Evolutionary conservation across 768 basidiomycete species (phyloP).

Genomic region (Boletus pseudopeckii): DNA sequence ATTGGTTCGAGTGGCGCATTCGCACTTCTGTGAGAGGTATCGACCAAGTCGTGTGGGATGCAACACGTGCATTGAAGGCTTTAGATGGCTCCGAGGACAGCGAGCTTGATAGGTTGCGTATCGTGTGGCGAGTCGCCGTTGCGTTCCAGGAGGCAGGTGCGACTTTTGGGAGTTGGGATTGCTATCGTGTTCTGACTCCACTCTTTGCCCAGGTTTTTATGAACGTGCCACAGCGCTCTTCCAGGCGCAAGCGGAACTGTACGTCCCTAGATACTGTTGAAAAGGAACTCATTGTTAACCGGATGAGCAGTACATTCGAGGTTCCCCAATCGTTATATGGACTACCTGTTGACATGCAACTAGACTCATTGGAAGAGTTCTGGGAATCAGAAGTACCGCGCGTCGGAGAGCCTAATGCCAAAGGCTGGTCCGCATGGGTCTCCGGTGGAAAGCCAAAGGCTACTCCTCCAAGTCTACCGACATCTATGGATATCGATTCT

Average conservation of each 20-base stretch:
- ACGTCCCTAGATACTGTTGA: constrained; percentile 24
- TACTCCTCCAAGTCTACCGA: not conserved
- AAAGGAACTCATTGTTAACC: constrained; percentile 5
- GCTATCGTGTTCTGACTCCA: not conserved
- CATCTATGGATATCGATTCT: constrained; percentile 18
- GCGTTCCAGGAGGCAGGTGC: constrained; percentile 65
- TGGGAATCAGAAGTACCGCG: constrained; percentile 84
- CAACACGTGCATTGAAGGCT: constrained; percentile 42
- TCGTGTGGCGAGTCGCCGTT: constrained; percentile 69
- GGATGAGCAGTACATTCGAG: constrained; percentile 51
- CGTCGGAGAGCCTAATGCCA: constrained; percentile 62
- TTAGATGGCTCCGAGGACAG: constrained; percentile 40
- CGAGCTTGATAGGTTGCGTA: constrained; percentile 53
- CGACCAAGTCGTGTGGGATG: constrained; percentile 52
- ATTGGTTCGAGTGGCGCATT: constrained; percentile 78
- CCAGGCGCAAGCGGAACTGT: constrained; percentile 85
- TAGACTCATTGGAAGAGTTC: constrained; percentile 69
- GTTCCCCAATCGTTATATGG: constrained; percentile 44
- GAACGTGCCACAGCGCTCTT: constrained; percentile 77
- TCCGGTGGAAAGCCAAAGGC: constrained; percentile 39
- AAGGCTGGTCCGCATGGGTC: constrained; percentile 69
- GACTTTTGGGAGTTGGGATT: constrained; percentile 12
- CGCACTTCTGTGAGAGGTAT: constrained; percentile 46
- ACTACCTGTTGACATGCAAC: constrained; percentile 43
- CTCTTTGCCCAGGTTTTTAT: constrained; percentile 48